These are phyloP conservation scores for Circinella minor DNA, from an alignment of 371 early-diverging fungal species.

Conservation along the genomic window DNA sequence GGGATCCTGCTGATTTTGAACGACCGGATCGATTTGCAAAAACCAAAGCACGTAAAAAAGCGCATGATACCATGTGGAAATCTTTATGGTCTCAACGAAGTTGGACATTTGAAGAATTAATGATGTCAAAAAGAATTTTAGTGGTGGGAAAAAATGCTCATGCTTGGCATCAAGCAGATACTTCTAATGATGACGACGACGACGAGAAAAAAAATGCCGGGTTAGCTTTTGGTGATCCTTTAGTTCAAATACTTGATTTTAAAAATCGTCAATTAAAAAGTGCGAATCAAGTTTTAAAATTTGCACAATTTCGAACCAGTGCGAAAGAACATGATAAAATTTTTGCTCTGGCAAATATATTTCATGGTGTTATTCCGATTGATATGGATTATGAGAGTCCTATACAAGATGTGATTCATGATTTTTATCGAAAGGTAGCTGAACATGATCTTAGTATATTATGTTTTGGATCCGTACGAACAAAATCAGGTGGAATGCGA, in stretches of 20 bases:
- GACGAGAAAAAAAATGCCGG: background rate
- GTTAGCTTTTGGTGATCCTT: background rate
- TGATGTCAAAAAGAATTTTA: background rate
- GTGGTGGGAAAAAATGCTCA: background rate
- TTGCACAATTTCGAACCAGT: background rate
- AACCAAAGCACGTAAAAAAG: background rate
- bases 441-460: background rate
- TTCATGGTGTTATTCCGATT: background rate
- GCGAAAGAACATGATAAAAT: slow-evolving; percentile 5
- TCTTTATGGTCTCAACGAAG: background rate
- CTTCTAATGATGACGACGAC: background rate
- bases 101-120: background rate
- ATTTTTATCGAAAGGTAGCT: background rate
- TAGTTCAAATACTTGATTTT: background rate
- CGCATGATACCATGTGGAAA: background rate
- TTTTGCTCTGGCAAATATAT: background rate
- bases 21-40: background rate
- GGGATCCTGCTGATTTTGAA: background rate
- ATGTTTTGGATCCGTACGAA: background rate
- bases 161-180: background rate
- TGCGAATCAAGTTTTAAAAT: background rate
- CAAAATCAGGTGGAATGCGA: background rate
- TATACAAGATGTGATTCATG: background rate
- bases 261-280: background rate
- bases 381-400: background rate